Conservation (phyloP, 2,329 filamentous ascomycete genomes). For the Emergomyces orientalis region DNA sequence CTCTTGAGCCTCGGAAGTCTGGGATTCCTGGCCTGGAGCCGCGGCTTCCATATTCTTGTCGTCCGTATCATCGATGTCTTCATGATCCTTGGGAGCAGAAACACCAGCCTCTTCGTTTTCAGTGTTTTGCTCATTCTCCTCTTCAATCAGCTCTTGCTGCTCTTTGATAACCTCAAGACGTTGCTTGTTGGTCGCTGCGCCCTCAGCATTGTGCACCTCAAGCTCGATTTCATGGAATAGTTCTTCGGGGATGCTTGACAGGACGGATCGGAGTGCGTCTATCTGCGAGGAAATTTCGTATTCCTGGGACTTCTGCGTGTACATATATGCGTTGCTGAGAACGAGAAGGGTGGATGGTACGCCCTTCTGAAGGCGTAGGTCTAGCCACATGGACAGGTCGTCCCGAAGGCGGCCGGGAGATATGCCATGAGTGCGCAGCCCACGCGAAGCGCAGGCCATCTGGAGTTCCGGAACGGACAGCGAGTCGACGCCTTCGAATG, state of each 20-base stretch:
- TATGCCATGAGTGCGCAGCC: conserved; percentile 84
- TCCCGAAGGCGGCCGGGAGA: conserved; percentile 80
- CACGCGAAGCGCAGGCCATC: conserved; percentile 81
- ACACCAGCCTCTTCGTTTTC: conserved; percentile 66
- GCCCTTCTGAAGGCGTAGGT: conserved; percentile 82
- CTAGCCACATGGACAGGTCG: conserved; percentile 87
- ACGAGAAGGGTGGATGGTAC: conserved; percentile 95
- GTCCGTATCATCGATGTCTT: conserved; percentile 93
- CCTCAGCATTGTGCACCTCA: conserved; percentile 93
- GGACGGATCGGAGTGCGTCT: conserved; percentile 80
- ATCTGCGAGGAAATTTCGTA: conserved; percentile 80
- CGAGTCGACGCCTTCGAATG: conserved; percentile 84
- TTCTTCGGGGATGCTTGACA: conserved; percentile 93
- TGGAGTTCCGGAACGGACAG: conserved; percentile 91
- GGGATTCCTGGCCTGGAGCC: conserved; percentile 48
- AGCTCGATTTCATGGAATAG: conserved; percentile 99
- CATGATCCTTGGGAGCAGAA: conserved; percentile 69
- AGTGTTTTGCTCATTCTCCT: conserved; percentile 88
- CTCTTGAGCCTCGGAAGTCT: conserved; percentile 37
- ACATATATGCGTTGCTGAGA: conserved; percentile 95
- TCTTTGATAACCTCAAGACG: conserved; percentile 96
- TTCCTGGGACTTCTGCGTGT: conserved; percentile 66
- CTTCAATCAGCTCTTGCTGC: conserved; percentile 94
- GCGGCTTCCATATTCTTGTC: conserved; percentile 33
- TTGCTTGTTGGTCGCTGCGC: conserved; percentile 97